Evolutionary conservation across 1,284 basidiomycete genomes (phyloP).

Genomic region (Irpex lacteus): DNA sequence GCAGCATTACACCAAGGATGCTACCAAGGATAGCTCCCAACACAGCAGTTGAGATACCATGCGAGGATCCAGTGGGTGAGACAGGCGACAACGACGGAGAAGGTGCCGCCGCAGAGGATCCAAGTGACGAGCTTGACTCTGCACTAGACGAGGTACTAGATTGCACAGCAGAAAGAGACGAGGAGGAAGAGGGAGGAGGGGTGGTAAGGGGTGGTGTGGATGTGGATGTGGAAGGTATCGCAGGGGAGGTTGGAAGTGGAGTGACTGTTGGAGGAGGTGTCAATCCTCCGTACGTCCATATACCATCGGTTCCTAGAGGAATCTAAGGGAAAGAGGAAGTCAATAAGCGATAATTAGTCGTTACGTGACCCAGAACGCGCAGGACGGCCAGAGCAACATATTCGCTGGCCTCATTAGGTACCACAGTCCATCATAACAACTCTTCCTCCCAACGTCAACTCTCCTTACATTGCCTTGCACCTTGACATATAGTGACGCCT

Average conservation of each 20-base stretch:
- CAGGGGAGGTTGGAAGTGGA: conserved; percentile 26
- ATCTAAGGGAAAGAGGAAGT: conserved; percentile 43
- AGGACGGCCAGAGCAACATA: neutral
- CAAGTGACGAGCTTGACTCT: conserved; percentile 22
- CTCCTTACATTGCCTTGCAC: too few species aligned
- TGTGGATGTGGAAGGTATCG: conserved; percentile 19
- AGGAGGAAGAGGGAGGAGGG: conserved; percentile 18
- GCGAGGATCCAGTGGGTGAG: conserved; percentile 21
- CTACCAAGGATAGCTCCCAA: conserved; percentile 35
- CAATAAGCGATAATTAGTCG: neutral
- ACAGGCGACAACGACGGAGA: conserved; percentile 22
- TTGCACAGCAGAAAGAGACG: conserved; percentile 19
- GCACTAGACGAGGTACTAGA: conserved; percentile 17
- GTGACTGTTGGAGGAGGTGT: conserved; percentile 41
- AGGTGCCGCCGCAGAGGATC: conserved; percentile 46
- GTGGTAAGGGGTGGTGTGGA: conserved; percentile 12
- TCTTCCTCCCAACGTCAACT: neutral
- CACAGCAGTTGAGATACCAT: conserved; percentile 24
- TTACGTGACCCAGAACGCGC: neutral
- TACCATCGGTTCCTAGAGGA: conserved; percentile 55
- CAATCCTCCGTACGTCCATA: conserved; percentile 65
- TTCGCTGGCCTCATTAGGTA: neutral
- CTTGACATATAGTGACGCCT: too few species aligned
- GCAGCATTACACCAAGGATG: conserved; percentile 35
- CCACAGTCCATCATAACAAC: neutral